Conservation (phyloP, 2,329 filamentous ascomycete genomes). For the Diaporthe ampelina region DNA sequence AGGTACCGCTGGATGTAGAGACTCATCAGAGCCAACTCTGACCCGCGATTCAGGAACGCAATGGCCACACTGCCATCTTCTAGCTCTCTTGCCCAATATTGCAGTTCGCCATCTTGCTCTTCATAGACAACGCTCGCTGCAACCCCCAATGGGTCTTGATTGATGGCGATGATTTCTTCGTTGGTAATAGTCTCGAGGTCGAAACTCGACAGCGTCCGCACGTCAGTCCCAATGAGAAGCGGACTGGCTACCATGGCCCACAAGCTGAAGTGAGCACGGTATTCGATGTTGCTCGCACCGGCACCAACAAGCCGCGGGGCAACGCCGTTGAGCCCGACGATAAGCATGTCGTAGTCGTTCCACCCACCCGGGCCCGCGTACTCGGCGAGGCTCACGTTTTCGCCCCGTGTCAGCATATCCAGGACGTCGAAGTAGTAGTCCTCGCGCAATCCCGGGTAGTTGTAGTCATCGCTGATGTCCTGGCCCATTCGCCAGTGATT, state of each 20-base stretch:
- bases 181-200: slow-evolving; percentile 37
- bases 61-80: slow-evolving; percentile 30
- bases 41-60: slow-evolving; percentile 35
- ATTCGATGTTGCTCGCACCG: slow-evolving; percentile 35
- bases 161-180: slow-evolving; percentile 36
- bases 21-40: slow-evolving; percentile 25
- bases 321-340: slow-evolving; percentile 34
- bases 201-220: slow-evolving; percentile 15
- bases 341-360: slow-evolving; percentile 40
- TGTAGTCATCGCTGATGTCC: slow-evolving; percentile 38
- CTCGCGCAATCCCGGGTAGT: slow-evolving; percentile 28
- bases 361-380: slow-evolving; percentile 34
- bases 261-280: slow-evolving; percentile 33
- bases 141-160: slow-evolving; percentile 23
- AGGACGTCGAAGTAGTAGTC: slow-evolving; percentile 57
- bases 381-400: slow-evolving; percentile 26
- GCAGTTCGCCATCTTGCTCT: slow-evolving; percentile 21
- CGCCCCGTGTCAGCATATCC: slow-evolving; percentile 47
- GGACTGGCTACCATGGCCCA: slow-evolving; percentile 37
- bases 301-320: slow-evolving; percentile 29
- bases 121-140: slow-evolving; percentile 29
- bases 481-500: slow-evolving; percentile 37
- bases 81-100: slow-evolving; percentile 35
- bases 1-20: slow-evolving; percentile 31
- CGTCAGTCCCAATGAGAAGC: slow-evolving; percentile 32